Percentiles rank a stretch among this genome's conserved stretches.
These are phyloP conservation scores for Chaetoceros muelleri DNA, from an alignment of 108 stramenopile species.

Conservation along the genomic window DNA sequence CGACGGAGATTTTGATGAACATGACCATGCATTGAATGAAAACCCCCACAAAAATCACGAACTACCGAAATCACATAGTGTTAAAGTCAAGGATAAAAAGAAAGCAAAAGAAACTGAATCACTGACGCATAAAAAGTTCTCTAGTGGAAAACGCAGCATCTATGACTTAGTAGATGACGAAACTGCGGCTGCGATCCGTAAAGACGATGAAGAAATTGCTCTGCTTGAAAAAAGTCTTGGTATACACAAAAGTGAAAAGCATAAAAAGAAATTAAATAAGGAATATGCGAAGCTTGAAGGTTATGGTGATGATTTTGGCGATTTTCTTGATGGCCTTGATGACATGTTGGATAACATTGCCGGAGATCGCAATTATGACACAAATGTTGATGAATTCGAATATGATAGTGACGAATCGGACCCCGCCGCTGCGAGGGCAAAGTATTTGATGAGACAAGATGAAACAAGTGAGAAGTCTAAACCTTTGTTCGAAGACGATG, in stretches of 20 bases:
- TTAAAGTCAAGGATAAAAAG: constrained; percentile 10
- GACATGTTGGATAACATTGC: constrained; percentile 43
- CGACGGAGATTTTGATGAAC: background rate
- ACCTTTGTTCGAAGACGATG: constrained; percentile 1
- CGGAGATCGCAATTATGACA: constrained; percentile 15
- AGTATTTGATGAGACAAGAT: background rate
- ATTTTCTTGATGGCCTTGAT: constrained; percentile 64
- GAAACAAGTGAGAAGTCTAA: background rate
- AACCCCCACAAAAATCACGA: constrained; percentile 5
- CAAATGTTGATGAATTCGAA: constrained; percentile 9
- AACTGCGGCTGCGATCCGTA: constrained; percentile 49
- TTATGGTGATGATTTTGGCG: constrained; percentile 76
- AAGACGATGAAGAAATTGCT: constrained; percentile 77
- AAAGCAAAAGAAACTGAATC: background rate
- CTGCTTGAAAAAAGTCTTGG: constrained; percentile 60
- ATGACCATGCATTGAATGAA: background rate
- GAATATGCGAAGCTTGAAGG: constrained; percentile 75
- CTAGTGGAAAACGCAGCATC: constrained; percentile 4
- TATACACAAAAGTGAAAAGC: constrained; percentile 15
- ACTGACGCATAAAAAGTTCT: background rate
- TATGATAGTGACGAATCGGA: constrained; percentile 4
- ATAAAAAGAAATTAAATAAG: constrained; percentile 40
- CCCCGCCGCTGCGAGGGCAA: background rate
- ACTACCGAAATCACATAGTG: constrained; percentile 13
- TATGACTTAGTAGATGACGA: constrained; percentile 42